Percentiles rank a stretch among this genome's conserved stretches.
phyloP scores from a whole-genome alignment of 139 green algal genomes.

The Yamagishiella unicocca region DNA sequence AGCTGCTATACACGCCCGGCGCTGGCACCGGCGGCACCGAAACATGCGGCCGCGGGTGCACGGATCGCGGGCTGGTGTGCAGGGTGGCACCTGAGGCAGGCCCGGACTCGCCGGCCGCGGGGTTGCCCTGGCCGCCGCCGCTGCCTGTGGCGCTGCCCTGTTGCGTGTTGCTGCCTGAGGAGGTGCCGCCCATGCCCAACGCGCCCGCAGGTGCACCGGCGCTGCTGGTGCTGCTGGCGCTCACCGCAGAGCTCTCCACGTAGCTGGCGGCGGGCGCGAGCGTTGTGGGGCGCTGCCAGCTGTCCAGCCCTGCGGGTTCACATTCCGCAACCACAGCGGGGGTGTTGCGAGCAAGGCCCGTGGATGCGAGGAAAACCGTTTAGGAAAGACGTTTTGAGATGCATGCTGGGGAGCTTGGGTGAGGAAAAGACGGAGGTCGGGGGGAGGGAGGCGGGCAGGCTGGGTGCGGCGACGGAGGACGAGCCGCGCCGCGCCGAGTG shows the following conservation, averaged over 20 bases:
- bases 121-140: background rate
- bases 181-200: background rate
- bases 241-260: constrained; percentile 23
- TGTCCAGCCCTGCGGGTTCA: background rate
- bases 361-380: background rate
- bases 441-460: too few relatives aligned
- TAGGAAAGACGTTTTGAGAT: background rate
- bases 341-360: too few relatives aligned
- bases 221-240: constrained; percentile 33
- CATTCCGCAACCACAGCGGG: too few relatives aligned
- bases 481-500: too few relatives aligned
- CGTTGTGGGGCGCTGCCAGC: background rate
- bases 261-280: background rate
- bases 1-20: background rate
- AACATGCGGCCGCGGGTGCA: background rate
- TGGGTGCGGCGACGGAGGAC: too few relatives aligned
- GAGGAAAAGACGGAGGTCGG: too few relatives aligned
- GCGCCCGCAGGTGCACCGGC: background rate
- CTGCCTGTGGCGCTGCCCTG: background rate
- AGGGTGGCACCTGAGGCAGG: background rate
- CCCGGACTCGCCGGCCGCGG: too few relatives aligned
- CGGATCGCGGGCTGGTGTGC: constrained; percentile 4
- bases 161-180: background rate
- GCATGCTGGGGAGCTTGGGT: too few relatives aligned
- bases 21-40: background rate